Conservation (phyloP, 2,329 filamentous ascomycete genomes). For the Aaosphaeria pasadenensis region DNA sequence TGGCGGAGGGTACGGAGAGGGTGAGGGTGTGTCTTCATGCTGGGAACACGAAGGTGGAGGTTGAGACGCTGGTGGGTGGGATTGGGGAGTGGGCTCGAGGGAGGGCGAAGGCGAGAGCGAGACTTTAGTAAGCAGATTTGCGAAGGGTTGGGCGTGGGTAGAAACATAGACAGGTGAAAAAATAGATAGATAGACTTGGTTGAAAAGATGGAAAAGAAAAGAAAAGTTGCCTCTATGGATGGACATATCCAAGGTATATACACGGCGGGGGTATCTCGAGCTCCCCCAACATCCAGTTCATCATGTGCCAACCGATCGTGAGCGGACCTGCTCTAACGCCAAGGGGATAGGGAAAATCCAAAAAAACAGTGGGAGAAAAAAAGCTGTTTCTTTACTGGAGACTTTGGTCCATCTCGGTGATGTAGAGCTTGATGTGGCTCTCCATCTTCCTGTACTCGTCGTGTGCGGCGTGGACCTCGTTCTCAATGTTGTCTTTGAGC, state of each 20-base stretch:
- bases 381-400: too few relatives aligned
- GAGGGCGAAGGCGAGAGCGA: not conserved
- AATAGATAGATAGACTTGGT: too few relatives aligned
- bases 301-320: too few relatives aligned
- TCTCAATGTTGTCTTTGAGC: constrained; percentile 95
- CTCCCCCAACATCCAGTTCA: too few relatives aligned
- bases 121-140: not conserved
- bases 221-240: too few relatives aligned
- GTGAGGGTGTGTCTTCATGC: constrained; percentile 43
- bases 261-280: too few relatives aligned
- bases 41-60: constrained; percentile 37
- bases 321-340: too few relatives aligned
- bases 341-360: too few relatives aligned
- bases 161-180: not conserved
- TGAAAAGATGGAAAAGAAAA: too few relatives aligned
- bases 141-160: not conserved
- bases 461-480: constrained; percentile 83
- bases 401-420: constrained; percentile 93
- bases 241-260: too few relatives aligned
- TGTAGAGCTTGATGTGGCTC: constrained; percentile 94
- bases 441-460: constrained; percentile 98
- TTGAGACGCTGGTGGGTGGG: constrained; percentile 27
- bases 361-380: too few relatives aligned
- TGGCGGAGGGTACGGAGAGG: constrained; percentile 39
- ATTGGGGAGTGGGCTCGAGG: constrained; percentile 29